Evolutionary conservation across 176 grass and related monocot species (phyloP).

Genomic region (Guadua angustifolia): DNA sequence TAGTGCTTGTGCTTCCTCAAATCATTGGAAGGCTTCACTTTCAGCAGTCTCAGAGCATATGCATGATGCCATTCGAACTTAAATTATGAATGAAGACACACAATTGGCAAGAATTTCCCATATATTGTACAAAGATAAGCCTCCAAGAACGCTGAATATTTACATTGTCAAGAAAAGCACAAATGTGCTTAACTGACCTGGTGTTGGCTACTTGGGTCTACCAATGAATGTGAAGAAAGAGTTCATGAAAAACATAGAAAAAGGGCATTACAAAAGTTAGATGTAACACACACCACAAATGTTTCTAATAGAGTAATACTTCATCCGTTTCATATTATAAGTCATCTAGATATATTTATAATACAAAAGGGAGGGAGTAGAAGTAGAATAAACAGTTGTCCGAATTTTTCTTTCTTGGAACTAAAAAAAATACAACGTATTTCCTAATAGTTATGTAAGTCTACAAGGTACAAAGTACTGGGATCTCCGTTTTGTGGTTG

Average conservation of each 20-base stretch:
- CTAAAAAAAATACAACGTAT: background rate
- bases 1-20: conserved; percentile 8
- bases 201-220: conserved; percentile 34
- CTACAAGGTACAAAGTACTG: conserved; percentile 26
- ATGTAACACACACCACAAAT: background rate
- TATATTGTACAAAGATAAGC: conserved; percentile 14
- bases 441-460: conserved; percentile 29
- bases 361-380: background rate
- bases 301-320: background rate
- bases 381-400: background rate
- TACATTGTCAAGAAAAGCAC: background rate
- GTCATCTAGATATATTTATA: background rate
- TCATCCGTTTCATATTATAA: conserved; percentile 28
- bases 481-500: conserved; percentile 42
- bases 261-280: conserved; percentile 16
- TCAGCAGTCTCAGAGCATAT: conserved; percentile 39
- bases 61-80: conserved; percentile 15
- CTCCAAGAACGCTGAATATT: background rate
- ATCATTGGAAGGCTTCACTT: conserved; percentile 43
- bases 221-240: conserved; percentile 23
- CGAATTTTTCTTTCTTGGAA: background rate
- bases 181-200: conserved; percentile 13
- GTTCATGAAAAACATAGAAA: conserved; percentile 15
- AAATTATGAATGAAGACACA: background rate
- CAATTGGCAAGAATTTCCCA: background rate